These are phyloP conservation scores for Picochlorum sp. DNA, from an alignment of 139 green algal species.

Conservation along the genomic window DNA sequence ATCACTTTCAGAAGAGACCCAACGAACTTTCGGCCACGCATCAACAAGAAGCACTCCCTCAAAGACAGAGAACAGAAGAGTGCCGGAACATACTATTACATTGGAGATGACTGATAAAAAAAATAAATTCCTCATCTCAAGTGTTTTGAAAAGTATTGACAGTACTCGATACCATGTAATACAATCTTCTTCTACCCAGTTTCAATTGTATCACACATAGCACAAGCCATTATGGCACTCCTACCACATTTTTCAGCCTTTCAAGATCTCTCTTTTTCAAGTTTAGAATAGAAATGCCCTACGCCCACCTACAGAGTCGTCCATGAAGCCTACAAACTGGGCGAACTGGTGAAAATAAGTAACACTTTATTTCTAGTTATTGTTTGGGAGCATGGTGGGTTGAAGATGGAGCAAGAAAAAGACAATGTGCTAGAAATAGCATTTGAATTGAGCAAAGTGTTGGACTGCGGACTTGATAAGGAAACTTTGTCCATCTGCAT, in stretches of 20 bases:
- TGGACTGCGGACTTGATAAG: constrained; percentile 48
- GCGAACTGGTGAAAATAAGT: no score
- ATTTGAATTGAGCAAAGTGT: constrained; percentile 14
- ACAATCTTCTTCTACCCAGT: no score
- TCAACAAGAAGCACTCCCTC: constrained; percentile 93
- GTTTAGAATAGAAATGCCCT: no score
- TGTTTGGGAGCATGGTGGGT: background rate
- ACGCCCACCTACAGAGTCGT: no score
- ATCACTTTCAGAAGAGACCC: constrained; percentile 98
- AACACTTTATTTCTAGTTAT: no score
- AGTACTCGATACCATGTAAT: no score
- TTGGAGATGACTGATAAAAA: constrained; percentile 11
- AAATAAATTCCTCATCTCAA: background rate
- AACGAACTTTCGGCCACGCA: constrained; percentile 95
- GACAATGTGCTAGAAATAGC: constrained; percentile 7
- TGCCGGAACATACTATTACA: constrained; percentile 78
- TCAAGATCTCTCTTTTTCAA: no score
- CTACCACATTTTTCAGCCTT: no score
- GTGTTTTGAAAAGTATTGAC: background rate
- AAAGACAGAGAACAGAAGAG: constrained; percentile 97
- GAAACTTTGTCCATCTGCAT: constrained; percentile 59
- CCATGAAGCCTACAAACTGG: no score
- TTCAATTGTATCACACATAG: no score
- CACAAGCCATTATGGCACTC: no score
- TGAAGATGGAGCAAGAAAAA: background rate